Base-by-base conservation (phyloP, 2,329 filamentous ascomycete species). In the Capronia coronata region DNA sequence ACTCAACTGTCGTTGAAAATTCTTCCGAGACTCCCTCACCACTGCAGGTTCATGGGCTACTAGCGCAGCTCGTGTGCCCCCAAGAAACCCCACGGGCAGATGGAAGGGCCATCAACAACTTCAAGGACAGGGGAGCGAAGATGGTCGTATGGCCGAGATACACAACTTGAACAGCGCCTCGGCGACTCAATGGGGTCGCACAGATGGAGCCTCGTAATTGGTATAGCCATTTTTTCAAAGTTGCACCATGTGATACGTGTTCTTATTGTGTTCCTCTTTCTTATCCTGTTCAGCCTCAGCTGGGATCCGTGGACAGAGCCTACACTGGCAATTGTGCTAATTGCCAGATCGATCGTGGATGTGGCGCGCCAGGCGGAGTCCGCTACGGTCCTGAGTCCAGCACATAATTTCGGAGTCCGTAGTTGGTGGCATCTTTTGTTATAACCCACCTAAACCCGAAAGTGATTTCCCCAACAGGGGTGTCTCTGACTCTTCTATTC, bases 361-460 rank as follows among this genome's bases (percentile, higher is more conserved):
- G 43, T 48, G 46, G 38, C 46, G 39, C 35, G 30, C 38, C 11
- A 25, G 35, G 52, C 52, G 55, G 55, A 57, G 49, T 52, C 49
- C 46, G 49, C 29, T 46, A 40, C 45, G 21, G 48, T 51, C 40
- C 37, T 49, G 27, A 29, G 43, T 47, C 35, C 37, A 50, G 18
- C 34, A 46, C 23, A 51, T 34, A 54, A 52, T 52, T 55, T 57
- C 55, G 55, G 55, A 55, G 39, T 55, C 55, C 55, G 55, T 43
- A 44, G 39, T 47, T 51, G 43, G 43, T 46, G 38, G 21, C 22
- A 34, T 38, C 29, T 41, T 7, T 41, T 41, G 13, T 25, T 40
- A 23, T 41, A 3, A 41, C n/a, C 19, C 38, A 23, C 38, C 38
- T 4, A 19, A 38, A 16, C 13, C 32, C 6, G 16, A 35, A 5